phyloP scores from a whole-genome alignment of 106 monocot genomes.

The Apostasia ramifera region DNA sequence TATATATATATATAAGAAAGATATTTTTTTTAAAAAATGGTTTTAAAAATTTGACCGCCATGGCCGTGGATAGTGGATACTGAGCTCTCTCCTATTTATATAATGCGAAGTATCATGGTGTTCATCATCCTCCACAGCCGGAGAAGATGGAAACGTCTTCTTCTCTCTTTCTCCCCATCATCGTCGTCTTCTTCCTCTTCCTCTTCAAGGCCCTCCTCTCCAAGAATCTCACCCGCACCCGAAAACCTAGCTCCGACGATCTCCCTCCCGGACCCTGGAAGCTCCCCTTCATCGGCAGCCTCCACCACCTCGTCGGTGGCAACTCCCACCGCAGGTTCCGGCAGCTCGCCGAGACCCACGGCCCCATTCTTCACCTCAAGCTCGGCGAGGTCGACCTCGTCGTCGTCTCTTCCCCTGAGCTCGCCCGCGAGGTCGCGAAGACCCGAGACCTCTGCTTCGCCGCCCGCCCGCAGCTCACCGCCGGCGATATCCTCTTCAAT shows the following conservation, averaged over 20 bases:
- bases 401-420: slow-evolving; percentile 9
- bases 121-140: no score
- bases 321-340: slow-evolving; percentile 3
- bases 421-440: slow-evolving; percentile 13
- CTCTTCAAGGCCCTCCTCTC: not conserved
- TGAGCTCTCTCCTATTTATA: no score
- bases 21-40: no score
- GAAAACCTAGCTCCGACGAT: not conserved
- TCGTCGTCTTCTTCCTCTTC: not conserved
- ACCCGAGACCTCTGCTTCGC: slow-evolving; percentile 12
- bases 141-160: no score
- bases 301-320: slow-evolving; percentile 15
- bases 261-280: slow-evolving; percentile 17
- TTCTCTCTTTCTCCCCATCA: not conserved
- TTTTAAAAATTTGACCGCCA: no score
- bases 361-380: slow-evolving; percentile 20
- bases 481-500: not conserved
- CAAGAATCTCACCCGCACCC: not conserved
- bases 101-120: no score
- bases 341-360: slow-evolving; percentile 3
- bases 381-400: slow-evolving; percentile 11
- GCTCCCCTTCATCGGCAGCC: slow-evolving; percentile 20
- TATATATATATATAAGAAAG: no score
- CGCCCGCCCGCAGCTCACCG: not conserved
- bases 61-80: no score